Percentiles rank a stretch among this genome's conserved stretches.
These are phyloP conservation scores for Tolypocladium pustulatum DNA, from an alignment of 2,329 filamentous ascomycete genomes.

Conservation along the genomic window DNA sequence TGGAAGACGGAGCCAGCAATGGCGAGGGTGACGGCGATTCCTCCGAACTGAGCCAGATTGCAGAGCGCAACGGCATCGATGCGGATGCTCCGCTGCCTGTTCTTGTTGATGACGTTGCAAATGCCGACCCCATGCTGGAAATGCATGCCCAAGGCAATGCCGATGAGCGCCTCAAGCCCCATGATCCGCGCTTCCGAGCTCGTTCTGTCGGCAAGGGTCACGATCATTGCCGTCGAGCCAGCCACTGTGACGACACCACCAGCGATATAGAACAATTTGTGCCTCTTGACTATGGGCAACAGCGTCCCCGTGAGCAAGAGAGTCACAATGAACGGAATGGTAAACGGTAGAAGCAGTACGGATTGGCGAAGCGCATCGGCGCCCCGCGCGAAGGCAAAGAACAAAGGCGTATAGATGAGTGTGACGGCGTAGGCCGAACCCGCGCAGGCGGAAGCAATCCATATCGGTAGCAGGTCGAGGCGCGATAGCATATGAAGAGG, in stretches of 20 bases:
- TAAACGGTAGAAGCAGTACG: slow-evolving; percentile 30
- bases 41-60: slow-evolving; percentile 21
- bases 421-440: slow-evolving; percentile 26
- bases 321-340: slow-evolving; percentile 24
- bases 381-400: slow-evolving; percentile 39
- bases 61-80: slow-evolving; percentile 20
- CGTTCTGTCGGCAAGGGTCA: background rate
- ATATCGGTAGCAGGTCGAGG: slow-evolving; percentile 29
- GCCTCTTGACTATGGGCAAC: slow-evolving; percentile 18
- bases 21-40: slow-evolving; percentile 15
- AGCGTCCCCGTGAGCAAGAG: slow-evolving; percentile 24
- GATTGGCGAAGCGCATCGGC: slow-evolving; percentile 29
- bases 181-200: background rate
- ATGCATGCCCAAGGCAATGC: background rate
- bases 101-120: slow-evolving; percentile 8
- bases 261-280: background rate
- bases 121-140: background rate
- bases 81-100: slow-evolving; percentile 8
- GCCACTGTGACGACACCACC: background rate
- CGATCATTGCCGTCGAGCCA: background rate
- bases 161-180: background rate
- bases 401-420: slow-evolving; percentile 44
- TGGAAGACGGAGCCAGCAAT: slow-evolving; percentile 19
- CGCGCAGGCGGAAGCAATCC: slow-evolving; percentile 24
- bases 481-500: slow-evolving; percentile 29